A percentile compares a stretch with the other conserved stretches of the same genome.
Conservation (phyloP, 495 filamentous ascomycete genomes). For the Daldinia loculata region DNA sequence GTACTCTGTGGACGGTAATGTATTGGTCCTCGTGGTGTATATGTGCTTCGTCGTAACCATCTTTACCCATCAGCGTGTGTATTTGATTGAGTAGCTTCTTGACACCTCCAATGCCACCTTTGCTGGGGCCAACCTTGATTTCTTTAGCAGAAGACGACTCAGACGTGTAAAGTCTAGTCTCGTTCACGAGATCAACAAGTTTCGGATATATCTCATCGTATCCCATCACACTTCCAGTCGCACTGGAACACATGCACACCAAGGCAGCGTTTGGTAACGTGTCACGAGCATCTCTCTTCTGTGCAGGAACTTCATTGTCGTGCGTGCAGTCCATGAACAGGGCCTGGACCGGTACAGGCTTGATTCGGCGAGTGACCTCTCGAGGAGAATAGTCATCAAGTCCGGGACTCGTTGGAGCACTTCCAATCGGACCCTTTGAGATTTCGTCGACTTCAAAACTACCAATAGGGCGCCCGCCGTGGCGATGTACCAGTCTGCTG, state of each 20-base stretch:
- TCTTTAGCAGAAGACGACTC: conserved; percentile 67
- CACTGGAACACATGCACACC: conserved; percentile 93
- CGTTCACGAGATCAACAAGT: conserved; percentile 87
- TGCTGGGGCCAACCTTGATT: conserved; percentile 67
- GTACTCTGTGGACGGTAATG: conserved; percentile 93
- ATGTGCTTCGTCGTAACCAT: conserved; percentile 93
- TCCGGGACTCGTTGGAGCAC: conserved; percentile 40
- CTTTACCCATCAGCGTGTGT: conserved; percentile 90
- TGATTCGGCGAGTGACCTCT: conserved; percentile 77
- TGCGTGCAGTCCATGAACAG: conserved; percentile 99
- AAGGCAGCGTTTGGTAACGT: conserved; percentile 96
- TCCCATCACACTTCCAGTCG: conserved; percentile 96
- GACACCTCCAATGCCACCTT: conserved; percentile 84
- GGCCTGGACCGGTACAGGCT: conserved; percentile 83
- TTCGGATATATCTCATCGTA: conserved; percentile 97
- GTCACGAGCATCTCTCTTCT: conserved; percentile 94
- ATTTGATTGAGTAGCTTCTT: conserved; percentile 93
- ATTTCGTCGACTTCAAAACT: conserved; percentile 87
- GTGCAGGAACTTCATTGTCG: conserved; percentile 95
- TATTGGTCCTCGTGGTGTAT: conserved; percentile 97
- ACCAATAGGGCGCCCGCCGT: conserved; percentile 93
- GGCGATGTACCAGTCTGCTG: conserved; percentile 89
- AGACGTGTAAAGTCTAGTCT: conserved; percentile 82
- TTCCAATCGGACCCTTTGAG: conserved; percentile 41
- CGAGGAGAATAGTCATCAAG: conserved; percentile 42